Evolutionary conservation across 257 asterid genomes (phyloP).

Genomic region (Echites panduratus): DNA sequence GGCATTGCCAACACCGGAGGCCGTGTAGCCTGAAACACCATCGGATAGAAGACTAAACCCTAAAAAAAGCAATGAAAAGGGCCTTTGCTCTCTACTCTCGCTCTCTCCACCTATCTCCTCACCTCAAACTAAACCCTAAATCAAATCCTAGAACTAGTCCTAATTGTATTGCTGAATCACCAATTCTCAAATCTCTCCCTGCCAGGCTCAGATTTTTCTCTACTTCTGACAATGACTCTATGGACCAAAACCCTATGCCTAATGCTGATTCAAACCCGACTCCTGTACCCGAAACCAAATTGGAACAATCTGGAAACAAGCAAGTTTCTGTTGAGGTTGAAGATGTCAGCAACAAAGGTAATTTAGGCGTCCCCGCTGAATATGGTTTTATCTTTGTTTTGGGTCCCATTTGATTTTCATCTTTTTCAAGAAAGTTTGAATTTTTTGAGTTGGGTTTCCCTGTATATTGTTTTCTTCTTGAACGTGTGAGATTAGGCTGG

Average conservation of each 20-base stretch:
- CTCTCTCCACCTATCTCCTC: conserved; percentile 28
- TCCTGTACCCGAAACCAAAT: conserved; percentile 23
- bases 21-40: not conserved
- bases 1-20: not conserved
- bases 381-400: not conserved
- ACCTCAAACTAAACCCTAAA: conserved; percentile 15
- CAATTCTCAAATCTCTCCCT: conserved; percentile 18
- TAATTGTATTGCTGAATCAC: conserved; percentile 15
- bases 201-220: conserved; percentile 46
- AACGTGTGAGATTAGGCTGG: not conserved
- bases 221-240: conserved; percentile 35
- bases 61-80: conserved; percentile 48
- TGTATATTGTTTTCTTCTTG: not conserved
- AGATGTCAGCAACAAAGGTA: conserved; percentile 66
- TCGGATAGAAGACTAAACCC: conserved; percentile 26
- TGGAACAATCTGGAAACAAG: conserved; percentile 18
- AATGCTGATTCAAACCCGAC: conserved; percentile 22
- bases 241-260: conserved; percentile 10
- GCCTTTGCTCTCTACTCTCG: conserved; percentile 43
- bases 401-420: not conserved
- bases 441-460: not conserved
- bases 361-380: not conserved
- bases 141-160: conserved; percentile 5
- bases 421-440: not conserved
- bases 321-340: conserved; percentile 26